Percentiles rank a stretch among this genome's conserved stretches.
Evolutionary conservation across 345 rosid genomes (phyloP).

Genomic region (Lepidium africanum): DNA sequence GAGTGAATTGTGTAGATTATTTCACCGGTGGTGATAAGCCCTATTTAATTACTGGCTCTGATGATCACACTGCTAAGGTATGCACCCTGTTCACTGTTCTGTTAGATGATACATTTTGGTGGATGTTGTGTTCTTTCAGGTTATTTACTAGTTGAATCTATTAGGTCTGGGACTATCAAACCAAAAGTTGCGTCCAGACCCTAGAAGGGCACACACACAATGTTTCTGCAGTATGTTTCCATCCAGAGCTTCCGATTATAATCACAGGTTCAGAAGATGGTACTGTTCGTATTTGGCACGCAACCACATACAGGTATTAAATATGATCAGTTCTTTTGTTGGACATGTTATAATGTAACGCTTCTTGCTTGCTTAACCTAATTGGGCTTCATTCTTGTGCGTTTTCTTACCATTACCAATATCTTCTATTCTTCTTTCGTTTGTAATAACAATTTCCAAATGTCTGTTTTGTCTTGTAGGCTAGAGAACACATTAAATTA

Average conservation of each 20-base stretch:
- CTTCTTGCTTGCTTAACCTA: neutral
- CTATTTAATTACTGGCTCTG: slow-evolving; percentile 84
- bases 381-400: neutral
- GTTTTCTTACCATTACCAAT: neutral
- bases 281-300: slow-evolving; percentile 74
- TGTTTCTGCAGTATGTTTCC: slow-evolving; percentile 78
- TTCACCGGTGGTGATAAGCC: slow-evolving; percentile 95
- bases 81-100: slow-evolving; percentile 3
- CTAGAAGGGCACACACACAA: slow-evolving; percentile 82
- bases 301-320: slow-evolving; percentile 63
- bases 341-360: neutral
- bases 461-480: slow-evolving; percentile 39
- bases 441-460: neutral
- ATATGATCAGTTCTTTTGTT: neutral
- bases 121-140: neutral
- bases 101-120: neutral
- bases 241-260: slow-evolving; percentile 77
- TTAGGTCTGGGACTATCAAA: slow-evolving; percentile 89
- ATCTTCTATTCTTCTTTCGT: neutral
- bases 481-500: slow-evolving; percentile 65
- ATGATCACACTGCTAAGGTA: slow-evolving; percentile 95
- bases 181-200: slow-evolving; percentile 78
- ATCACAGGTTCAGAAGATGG: slow-evolving; percentile 87
- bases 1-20: slow-evolving; percentile 89
- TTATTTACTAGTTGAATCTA: slow-evolving; percentile 19